Evolutionary conservation across 257 asterid species (phyloP).

Genomic region (Datura wrightii): DNA sequence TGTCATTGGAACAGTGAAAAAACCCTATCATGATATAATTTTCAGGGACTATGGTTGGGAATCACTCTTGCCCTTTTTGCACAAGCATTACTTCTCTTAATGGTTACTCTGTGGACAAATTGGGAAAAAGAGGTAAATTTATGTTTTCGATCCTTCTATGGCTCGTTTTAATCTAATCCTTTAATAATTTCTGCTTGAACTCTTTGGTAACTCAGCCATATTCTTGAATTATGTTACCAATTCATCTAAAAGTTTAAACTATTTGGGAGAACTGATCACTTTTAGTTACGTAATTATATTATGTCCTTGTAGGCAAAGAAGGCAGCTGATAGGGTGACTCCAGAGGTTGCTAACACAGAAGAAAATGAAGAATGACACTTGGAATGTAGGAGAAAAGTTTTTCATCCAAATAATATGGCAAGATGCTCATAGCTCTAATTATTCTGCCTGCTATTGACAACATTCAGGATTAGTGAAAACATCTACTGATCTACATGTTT

Average conservation of each 20-base stretch:
- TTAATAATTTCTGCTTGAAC: not conserved
- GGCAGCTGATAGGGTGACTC: slow-evolving; percentile 54
- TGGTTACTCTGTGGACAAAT: slow-evolving; percentile 27
- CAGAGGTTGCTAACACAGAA: not conserved
- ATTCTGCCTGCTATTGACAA: too few relatives aligned
- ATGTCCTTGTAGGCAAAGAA: slow-evolving; percentile 51
- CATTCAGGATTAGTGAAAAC: too few relatives aligned
- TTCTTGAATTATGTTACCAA: not conserved
- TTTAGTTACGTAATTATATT: not conserved
- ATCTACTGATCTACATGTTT: too few relatives aligned
- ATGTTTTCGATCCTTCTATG: not conserved
- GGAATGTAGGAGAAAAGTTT: not conserved
- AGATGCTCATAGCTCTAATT: too few relatives aligned
- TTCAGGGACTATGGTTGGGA: slow-evolving; percentile 39
- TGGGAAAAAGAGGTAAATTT: slow-evolving; percentile 36
- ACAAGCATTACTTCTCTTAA: slow-evolving; percentile 30
- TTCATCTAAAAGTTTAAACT: not conserved
- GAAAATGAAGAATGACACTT: not conserved
- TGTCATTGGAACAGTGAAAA: not conserved
- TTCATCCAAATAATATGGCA: too few relatives aligned
- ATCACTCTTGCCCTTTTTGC: slow-evolving; percentile 24
- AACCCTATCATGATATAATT: not conserved
- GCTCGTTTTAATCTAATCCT: not conserved
- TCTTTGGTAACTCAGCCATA: not conserved
- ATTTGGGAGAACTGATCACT: not conserved